Conservation (phyloP, 1,284 basidiomycete genomes). For the Ganoderma lingzhi region DNA sequence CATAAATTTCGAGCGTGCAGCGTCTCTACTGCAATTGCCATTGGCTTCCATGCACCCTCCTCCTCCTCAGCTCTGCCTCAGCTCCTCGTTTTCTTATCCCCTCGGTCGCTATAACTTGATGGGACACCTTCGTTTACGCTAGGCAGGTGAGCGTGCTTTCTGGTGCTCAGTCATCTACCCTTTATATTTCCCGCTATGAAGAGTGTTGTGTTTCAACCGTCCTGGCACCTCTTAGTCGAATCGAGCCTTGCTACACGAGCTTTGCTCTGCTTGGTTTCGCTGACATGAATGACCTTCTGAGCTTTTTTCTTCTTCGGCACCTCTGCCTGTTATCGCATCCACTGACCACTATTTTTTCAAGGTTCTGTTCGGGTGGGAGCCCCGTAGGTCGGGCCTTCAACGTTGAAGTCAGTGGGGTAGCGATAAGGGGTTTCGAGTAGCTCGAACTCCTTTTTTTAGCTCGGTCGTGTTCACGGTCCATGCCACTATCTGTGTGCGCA, state of each 20-base stretch:
- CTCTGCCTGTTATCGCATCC: conserved; percentile 12
- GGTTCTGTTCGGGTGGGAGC: background rate
- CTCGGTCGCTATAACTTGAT: background rate
- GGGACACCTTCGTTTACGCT: background rate
- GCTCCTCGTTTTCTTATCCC: background rate
- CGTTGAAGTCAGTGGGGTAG: background rate
- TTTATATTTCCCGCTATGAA: conserved; percentile 54
- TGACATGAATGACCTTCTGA: conserved; percentile 88
- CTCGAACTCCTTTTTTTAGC: conserved; percentile 2
- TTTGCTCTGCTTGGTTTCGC: conserved; percentile 56
- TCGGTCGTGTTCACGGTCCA: background rate
- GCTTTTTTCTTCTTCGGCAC: conserved; percentile 37
- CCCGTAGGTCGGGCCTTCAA: background rate
- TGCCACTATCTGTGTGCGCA: background rate
- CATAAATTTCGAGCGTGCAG: conserved; percentile 27
- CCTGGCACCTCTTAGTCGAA: conserved; percentile 92
- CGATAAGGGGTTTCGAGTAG: background rate
- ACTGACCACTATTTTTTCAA: conserved; percentile 14
- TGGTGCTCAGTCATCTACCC: background rate
- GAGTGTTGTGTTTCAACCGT: conserved; percentile 82
- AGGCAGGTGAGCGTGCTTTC: conserved; percentile 6
- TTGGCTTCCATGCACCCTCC: conserved; percentile 1
- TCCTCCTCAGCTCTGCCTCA: background rate
- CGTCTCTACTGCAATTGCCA: too few relatives aligned
- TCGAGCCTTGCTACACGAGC: conserved; percentile 50